phyloP scores from a whole-genome alignment of 805 yeast species.

The Yarrowia sp. region DNA sequence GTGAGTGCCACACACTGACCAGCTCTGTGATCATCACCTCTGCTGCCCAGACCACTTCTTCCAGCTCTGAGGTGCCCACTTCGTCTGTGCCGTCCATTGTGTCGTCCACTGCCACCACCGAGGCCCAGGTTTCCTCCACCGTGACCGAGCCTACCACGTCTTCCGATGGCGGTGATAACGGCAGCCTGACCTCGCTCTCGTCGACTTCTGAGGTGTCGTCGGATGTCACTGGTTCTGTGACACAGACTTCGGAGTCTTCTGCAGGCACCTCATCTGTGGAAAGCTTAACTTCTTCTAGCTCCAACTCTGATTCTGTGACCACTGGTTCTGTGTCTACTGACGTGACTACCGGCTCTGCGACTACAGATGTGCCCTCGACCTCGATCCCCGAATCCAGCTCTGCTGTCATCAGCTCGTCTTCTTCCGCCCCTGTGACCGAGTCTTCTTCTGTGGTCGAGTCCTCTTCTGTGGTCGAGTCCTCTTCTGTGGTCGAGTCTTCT shows the following conservation, averaged over 20 bases:
- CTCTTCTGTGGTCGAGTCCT: not conserved
- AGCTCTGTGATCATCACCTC: slow-evolving; percentile 3
- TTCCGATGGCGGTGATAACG: not conserved
- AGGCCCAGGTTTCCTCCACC: not conserved
- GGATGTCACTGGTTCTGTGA: not conserved
- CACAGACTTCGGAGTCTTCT: not conserved
- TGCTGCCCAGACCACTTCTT: not conserved
- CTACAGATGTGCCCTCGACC: not conserved
- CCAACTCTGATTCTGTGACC: not conserved
- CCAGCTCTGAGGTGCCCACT: not conserved
- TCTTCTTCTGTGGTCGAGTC: not conserved
- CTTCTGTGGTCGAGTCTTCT: not conserved
- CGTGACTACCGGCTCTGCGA: not conserved
- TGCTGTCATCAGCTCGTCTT: not conserved
- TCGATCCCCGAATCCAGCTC: not conserved
- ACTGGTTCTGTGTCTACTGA: too few species aligned
- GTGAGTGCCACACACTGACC: not conserved
- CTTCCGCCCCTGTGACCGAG: not conserved
- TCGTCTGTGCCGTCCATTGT: not conserved
- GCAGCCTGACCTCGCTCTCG: not conserved
- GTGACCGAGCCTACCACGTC: not conserved
- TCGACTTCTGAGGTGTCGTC: not conserved
- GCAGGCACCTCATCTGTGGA: not conserved
- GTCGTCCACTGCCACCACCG: not conserved
- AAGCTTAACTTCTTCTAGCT: not conserved